Evolutionary conservation across 345 rosid genomes (phyloP), one percentile per base, ranked within the genome.

Genomic region (Aquilaria yunnanensis): DNA sequence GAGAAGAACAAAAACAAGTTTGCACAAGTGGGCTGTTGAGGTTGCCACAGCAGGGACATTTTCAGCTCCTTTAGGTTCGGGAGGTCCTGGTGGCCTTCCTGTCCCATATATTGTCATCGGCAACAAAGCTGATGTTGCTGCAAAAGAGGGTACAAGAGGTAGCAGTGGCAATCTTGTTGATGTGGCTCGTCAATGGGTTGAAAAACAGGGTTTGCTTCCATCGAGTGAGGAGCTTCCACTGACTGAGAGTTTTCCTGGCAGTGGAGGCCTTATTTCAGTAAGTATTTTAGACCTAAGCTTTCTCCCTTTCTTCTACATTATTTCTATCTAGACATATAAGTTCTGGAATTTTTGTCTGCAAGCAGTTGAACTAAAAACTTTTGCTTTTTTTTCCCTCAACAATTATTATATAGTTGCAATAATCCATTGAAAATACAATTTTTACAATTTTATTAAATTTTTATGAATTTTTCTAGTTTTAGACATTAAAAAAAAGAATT

Each of bases 131-230:
- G 99, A 95, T 68, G 63, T 95, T 53, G 98, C 96, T 65, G 82
- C 89, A 23, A 95, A 79, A 81, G 99, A 89, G 76, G 96, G 93
- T 51, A 82, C 87, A 30, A 85, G 81, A 77, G 96, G 96, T 83
- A 95, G 99, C 81, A 89, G 96, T 60, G 96, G 98, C 65, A 95
- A 89, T 79, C 98, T 95, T 50, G 97, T 95, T 61, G 99, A 95
- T 72, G 98, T 72, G 46, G 99, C 99, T 78, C 97, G 96, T 14
- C 96, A 85, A 65, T 95, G 99, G 99, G 97, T 95, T 46, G 99
- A 95, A 87, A 95, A 91, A 76, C 99, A 95, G 81, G 99, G 99
- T 53, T 79, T 95, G 77, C 94, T 95, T 77, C 77, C 97, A 32
- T 72, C 90, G 51, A 91, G 88, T 54, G 98, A 89, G 62, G 98